Base-by-base conservation (phyloP, 257 asterid genomes). In the Salvia hispanica region DNA sequence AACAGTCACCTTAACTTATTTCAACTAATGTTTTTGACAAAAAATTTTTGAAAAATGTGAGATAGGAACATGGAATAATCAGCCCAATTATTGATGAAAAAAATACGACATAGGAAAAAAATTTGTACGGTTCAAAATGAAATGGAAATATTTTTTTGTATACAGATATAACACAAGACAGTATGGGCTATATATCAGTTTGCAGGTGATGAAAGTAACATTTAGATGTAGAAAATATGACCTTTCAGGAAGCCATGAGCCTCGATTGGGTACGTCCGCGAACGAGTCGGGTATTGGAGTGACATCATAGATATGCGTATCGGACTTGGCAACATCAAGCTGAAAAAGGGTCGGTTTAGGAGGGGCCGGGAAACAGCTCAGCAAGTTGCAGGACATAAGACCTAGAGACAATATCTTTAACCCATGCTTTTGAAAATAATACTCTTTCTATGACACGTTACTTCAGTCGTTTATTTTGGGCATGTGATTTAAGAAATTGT, bases 351-450 rank as follows among this genome's bases (percentile, higher is more conserved):
- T 40, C 56, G 40, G 28, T 43, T 45, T 4, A 31, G 39, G 9
- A 9, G 33, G 78, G 73, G 74, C 61, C 71, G 25, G 16, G 34
- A 43, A 62, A 74, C 82, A 80, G 77, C 80, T 80, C 67, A 69
- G 16, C 79, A 45, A 45, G 40, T 57, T 28, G 48, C 28, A 60
- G 40, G 58, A 37, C 11, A 53, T 31, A 34, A 67, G 69, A 44
- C 33, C 37, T 43, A 56, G 70, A 62, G 71, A 43, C 80, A 62
- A 11, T 67, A 67, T 74, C 64, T 47, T 65, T 21, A 68, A 50
- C 63, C 66, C 40, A 66, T 71, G 65, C 16, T 64, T 66, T 57
- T 21, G 51, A 6, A 65, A 45, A 53, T 67, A 56, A 42, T 36
- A 66, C 31, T 25, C 31, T 25, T 25, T 25, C 31, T 2, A 2